Base-by-base conservation (phyloP, 495 filamentous ascomycete species). In the Neurospora cerealis region DNA sequence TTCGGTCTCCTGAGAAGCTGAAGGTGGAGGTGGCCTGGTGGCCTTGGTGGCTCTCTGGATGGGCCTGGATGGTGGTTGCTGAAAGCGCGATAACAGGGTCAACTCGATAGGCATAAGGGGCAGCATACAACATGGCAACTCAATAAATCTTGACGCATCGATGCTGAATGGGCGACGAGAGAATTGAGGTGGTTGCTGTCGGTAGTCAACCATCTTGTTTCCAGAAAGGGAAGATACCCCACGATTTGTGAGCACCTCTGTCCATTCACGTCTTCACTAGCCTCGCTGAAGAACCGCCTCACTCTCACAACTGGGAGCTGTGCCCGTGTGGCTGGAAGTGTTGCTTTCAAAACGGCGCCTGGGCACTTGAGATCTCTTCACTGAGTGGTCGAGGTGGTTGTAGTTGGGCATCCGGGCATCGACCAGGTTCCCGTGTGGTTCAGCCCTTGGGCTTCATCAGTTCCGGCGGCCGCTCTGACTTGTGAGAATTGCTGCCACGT, bases 341-440 rank as follows among this genome's bases (percentile, higher is more conserved):
- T 66, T 24, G 60, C 40, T 7, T 44, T 42, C 73, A 70, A 69
- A 32, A 71, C 21, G 66, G 60, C 73, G 71, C 62, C 44, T 28
- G 40, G 13, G 48, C 54, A 66, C 54, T 66, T 8, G 6, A 4
- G 54, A 66, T 66, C 11, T 19, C 28, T 34, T 66, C 54, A 34
- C 24, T 66, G 54, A 34, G 54, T 66, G 54, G 54, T 9, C 54
- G 15, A 36, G 7, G 15, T 66, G 69, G 76, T 74, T 75, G 71
- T 34, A 46, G 78, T 80, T 80, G 77, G 78, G 78, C 78, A 78
- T 32, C 74, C 24, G 74, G 74, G 72, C 78, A 80, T 78, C 60
- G 37, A 73, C 71, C 38, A 19, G 37, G 70, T 34, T 66, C 54
- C 34, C 28, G 54, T 34, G 24, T 32, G 13, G 54, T 66, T 66